Base-by-base conservation (phyloP, 108 stramenopile genomes). In the Licmophora abbreviata region DNA sequence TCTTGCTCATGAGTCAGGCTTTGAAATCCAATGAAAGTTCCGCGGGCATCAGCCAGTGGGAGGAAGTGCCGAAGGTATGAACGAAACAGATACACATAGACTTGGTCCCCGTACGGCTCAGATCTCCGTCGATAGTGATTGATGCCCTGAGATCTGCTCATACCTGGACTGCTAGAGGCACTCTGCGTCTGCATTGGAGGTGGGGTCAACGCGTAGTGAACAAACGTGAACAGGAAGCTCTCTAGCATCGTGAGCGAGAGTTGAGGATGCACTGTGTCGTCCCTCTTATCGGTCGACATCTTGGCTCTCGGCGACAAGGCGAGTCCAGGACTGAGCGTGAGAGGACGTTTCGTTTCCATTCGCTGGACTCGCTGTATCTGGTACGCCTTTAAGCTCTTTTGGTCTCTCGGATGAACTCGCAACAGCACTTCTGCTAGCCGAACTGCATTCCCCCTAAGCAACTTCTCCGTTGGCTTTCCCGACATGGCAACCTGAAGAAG, bases 171-270 rank as follows among this genome's bases (percentile, higher is more conserved):
- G 9, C 18, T 42, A 2, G 12, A 27, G 9, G 26, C 29, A 25
- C 2, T 31, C 32, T 50, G 29, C 29, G n/a, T 12, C 4, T 30
- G 15, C 9, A 14, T 10, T 1, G n/a, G 26, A 1, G 78, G 54
- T 35, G 74, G 53, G n/a, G 77, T 72, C 32, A 79, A 31, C 17
- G 83, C 80, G 59, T 79, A 83, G 37, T 76, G 66, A 40, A 84
- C 33, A 43, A 84, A 84, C 27, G 76, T 24, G 8, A 88, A 32
- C 8, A 81, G 51, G 47, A 74, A 83, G 41, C 79, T 82, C 46
- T 84, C 82, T 40, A 81, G 35, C 80, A 84, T 81, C 42, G 71
- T 73, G 35, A 88, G 50, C 27, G 54, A 50, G 38, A 61, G 45
- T 30, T 49, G 49, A 7, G 72, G 67, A 27, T 36, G 45, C 22